Conservation (phyloP, 139 green algal genomes). For the Chlamydomonas sphaeroides region DNA sequence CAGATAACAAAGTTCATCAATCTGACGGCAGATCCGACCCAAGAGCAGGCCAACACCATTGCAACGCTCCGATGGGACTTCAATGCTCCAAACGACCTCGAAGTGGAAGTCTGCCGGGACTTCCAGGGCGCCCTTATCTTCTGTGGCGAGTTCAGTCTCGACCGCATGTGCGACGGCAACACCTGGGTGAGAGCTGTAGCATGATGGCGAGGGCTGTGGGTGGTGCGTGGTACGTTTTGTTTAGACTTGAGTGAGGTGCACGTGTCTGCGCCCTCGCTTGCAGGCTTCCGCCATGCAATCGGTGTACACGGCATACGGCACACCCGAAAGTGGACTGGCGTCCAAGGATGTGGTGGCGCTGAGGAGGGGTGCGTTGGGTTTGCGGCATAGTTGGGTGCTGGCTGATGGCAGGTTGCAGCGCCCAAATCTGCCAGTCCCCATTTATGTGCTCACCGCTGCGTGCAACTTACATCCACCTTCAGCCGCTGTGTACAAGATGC, state of each 20-base stretch:
- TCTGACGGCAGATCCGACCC: neutral
- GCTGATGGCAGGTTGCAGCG: too few species aligned
- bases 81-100: neutral
- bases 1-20: neutral
- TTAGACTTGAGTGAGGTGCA: too few species aligned
- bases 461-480: too few species aligned
- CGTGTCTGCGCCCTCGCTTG: too few species aligned
- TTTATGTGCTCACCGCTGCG: too few species aligned
- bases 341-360: neutral
- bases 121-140: neutral
- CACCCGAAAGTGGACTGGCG: neutral
- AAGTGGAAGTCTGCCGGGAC: neutral
- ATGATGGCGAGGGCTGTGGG: too few species aligned
- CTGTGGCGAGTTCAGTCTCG: neutral
- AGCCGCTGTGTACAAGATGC: neutral
- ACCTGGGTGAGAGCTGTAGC: too few species aligned
- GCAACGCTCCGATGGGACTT: neutral
- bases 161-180: too few species aligned
- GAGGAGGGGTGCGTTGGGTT: neutral
- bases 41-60: too few species aligned
- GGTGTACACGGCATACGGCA: neutral
- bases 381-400: too few species aligned
- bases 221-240: too few species aligned
- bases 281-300: neutral
- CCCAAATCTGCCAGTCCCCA: too few species aligned